Percentiles rank a stretch among this genome's conserved stretches.
Evolutionary conservation across 2,329 filamentous ascomycete species (phyloP).

Genomic region (Colletotrichum endophyticum): DNA sequence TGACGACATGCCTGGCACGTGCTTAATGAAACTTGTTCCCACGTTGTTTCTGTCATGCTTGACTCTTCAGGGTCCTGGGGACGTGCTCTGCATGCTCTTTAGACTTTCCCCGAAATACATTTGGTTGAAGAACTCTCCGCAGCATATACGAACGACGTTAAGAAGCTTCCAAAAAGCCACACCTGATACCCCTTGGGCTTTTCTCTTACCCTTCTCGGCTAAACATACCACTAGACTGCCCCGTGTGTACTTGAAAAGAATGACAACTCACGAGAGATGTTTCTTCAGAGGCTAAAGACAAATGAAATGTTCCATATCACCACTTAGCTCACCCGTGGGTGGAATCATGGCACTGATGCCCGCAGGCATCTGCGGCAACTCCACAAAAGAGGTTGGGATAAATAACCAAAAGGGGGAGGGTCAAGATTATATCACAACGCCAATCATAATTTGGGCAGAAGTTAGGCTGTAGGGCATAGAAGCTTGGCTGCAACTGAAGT

Average conservation of each 20-base stretch:
- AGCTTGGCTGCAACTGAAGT: neutral
- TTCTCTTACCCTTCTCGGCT: no score
- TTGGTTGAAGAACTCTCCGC: no score
- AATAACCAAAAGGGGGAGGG: neutral
- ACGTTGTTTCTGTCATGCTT: neutral
- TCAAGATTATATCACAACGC: fast-evolving
- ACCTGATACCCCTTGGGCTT: no score
- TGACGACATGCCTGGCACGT: neutral
- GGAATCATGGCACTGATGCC: no score
- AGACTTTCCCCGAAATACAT: no score
- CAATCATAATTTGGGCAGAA: neutral
- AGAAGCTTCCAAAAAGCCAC: no score
- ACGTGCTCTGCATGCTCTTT: neutral
- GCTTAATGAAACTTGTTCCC: neutral
- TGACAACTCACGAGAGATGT: neutral
- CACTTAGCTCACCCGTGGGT: neutral
- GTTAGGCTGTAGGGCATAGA: neutral
- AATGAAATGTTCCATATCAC: neutral
- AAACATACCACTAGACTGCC: no score
- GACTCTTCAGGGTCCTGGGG: neutral
- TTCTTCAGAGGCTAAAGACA: neutral
- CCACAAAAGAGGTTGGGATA: neutral
- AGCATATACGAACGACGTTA: no score
- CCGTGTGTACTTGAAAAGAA: neutral
- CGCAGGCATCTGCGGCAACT: no score